A percentile compares a stretch with the other conserved stretches of the same genome.
phyloP scores from a whole-genome alignment of 257 asterid genomes.

The Plantago elongata region DNA sequence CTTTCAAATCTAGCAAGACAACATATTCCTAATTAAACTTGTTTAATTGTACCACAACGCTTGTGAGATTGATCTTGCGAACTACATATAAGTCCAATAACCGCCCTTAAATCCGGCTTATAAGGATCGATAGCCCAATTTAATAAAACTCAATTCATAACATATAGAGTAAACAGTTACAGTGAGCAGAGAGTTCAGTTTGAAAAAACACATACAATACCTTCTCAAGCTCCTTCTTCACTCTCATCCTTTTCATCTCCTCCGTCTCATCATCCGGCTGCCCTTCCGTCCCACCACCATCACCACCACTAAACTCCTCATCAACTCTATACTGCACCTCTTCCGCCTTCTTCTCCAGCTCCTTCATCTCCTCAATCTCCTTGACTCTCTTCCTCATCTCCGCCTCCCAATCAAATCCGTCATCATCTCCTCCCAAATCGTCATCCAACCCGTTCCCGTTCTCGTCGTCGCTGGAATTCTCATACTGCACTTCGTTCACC shows the following conservation, averaged over 20 bases:
- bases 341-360: slow-evolving; percentile 84
- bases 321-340: slow-evolving; percentile 69
- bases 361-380: slow-evolving; percentile 81
- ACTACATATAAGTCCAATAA: no score
- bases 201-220: slow-evolving; percentile 19
- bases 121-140: no score
- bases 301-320: slow-evolving; percentile 40
- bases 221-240: slow-evolving; percentile 81
- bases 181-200: neutral
- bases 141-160: no score
- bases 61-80: no score
- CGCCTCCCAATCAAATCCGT: slow-evolving; percentile 65
- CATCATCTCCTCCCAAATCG: slow-evolving; percentile 43
- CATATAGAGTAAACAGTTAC: no score
- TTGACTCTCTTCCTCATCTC: slow-evolving; percentile 84
- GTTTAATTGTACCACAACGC: no score
- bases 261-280: slow-evolving; percentile 52
- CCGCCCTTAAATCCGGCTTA: no score
- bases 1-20: neutral
- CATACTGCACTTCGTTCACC: slow-evolving; percentile 63
- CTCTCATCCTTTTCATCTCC: slow-evolving; percentile 76
- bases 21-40: neutral
- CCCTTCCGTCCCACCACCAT: slow-evolving; percentile 13
- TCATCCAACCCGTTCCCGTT: slow-evolving; percentile 65
- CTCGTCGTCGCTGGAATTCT: slow-evolving; percentile 81